Conservation (phyloP, 2,329 filamentous ascomycete species). For the Fusarium drepaniforme region DNA sequence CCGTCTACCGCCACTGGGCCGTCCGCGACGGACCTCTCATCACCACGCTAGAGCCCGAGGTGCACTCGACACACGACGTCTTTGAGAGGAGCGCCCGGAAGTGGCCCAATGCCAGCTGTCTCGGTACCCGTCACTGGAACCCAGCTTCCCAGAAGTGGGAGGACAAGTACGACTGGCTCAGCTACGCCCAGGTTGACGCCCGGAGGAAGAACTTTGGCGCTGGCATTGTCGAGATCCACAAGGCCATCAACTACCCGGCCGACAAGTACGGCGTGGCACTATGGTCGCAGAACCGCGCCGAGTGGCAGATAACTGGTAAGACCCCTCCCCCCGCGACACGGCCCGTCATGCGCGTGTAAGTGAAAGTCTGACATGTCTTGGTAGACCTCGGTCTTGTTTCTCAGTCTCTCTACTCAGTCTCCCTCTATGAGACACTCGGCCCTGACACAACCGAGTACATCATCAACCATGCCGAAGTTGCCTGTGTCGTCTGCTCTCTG, state of each 20-base stretch:
- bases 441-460: conserved; percentile 95
- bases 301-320: conserved; percentile 86
- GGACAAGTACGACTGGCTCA: conserved; percentile 84
- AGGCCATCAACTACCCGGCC: conserved; percentile 72
- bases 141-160: conserved; percentile 77
- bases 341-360: conserved; percentile 12
- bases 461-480: conserved; percentile 87
- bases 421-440: conserved; percentile 95
- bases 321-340: conserved; percentile 14
- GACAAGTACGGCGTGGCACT: conserved; percentile 81
- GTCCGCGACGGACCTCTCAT: conserved; percentile 79
- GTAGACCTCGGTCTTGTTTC: conserved; percentile 87
- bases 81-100: conserved; percentile 78
- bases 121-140: conserved; percentile 87
- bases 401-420: conserved; percentile 89
- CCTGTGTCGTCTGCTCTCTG: conserved; percentile 82
- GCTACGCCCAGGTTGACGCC: conserved; percentile 82
- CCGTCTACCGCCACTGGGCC: conserved; percentile 87
- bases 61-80: conserved; percentile 81
- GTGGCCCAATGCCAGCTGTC: conserved; percentile 76
- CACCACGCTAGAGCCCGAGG: conserved; percentile 76
- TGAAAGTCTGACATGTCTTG: conserved; percentile 24
- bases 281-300: conserved; percentile 87
- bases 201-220: conserved; percentile 87
- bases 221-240: conserved; percentile 86